These are phyloP conservation scores for Spergularia marina DNA, from an alignment of 148 eudicot genomes.

Conservation along the genomic window DNA sequence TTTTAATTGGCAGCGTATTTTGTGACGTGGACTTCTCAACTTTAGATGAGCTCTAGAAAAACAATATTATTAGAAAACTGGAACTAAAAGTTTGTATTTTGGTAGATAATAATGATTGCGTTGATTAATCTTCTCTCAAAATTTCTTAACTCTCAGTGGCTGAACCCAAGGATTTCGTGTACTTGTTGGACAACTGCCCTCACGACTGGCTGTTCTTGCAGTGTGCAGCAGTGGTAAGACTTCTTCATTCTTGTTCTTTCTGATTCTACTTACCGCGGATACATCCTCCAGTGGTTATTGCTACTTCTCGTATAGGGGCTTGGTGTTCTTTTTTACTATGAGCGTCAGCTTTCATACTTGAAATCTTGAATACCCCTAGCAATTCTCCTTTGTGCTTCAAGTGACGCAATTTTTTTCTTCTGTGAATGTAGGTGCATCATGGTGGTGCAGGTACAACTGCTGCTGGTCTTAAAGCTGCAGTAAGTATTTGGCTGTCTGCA, in stretches of 20 bases:
- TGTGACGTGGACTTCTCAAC: too few relatives aligned
- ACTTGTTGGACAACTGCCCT: slow-evolving; percentile 59
- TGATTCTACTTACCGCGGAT: neutral
- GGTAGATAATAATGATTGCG: neutral
- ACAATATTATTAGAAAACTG: neutral
- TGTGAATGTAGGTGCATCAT: slow-evolving; percentile 58
- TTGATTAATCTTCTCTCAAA: neutral
- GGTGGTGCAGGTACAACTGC: slow-evolving; percentile 90
- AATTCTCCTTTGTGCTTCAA: neutral
- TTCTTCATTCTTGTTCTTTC: slow-evolving; percentile 2
- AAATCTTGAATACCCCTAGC: neutral
- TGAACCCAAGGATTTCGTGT: slow-evolving; percentile 69
- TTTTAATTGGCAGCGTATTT: too few relatives aligned
- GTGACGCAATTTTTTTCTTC: neutral
- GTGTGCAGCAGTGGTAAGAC: slow-evolving; percentile 60
- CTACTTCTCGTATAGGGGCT: neutral
- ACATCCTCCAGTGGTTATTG: neutral
- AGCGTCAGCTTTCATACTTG: neutral
- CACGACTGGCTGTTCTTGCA: slow-evolving; percentile 64
- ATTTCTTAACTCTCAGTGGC: slow-evolving; percentile 51
- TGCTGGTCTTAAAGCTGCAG: slow-evolving; percentile 83
- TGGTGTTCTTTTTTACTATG: neutral
- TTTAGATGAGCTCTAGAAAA: neutral
- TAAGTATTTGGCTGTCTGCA: slow-evolving; percentile 17
- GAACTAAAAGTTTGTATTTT: too few relatives aligned